These are phyloP conservation scores for Leishmania lainsoni DNA, from an alignment of 208 protist genomes.

Conservation along the genomic window DNA sequence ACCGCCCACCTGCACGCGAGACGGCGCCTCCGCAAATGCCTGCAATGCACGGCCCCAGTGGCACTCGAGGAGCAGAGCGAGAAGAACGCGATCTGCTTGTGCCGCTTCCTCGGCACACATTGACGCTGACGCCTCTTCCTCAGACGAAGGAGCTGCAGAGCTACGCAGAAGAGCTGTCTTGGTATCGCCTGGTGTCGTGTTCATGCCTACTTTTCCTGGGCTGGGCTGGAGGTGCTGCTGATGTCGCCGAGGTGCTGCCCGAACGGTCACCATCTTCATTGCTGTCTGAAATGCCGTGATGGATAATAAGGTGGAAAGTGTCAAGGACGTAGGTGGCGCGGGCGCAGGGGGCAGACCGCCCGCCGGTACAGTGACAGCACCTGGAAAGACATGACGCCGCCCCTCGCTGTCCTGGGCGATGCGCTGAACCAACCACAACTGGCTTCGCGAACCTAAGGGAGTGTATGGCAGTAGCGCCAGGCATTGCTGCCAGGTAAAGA, in stretches of 20 bases:
- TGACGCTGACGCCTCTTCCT: neutral
- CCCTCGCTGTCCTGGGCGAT: constrained; percentile 46
- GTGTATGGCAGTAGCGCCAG: constrained; percentile 64
- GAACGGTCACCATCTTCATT: constrained; percentile 8
- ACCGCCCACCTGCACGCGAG: constrained; percentile 45
- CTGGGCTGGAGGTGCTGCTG: constrained; percentile 7
- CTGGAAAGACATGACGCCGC: constrained; percentile 20
- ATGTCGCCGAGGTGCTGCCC: constrained; percentile 2
- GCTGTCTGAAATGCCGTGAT: constrained; percentile 18
- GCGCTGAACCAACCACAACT: constrained; percentile 63
- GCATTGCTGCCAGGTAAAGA: constrained; percentile 55
- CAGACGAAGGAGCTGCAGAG: neutral
- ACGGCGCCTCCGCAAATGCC: constrained; percentile 29
- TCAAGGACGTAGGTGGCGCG: neutral
- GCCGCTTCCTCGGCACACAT: neutral
- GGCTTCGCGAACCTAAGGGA: constrained; percentile 48
- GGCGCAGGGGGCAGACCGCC: neutral
- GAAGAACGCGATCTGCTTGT: constrained; percentile 33
- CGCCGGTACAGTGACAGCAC: neutral
- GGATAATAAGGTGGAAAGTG: constrained; percentile 16
- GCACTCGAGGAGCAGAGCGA: constrained; percentile 54
- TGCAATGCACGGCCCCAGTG: constrained; percentile 53
- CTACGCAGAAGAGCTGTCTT: neutral
- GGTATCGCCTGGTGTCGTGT: neutral
- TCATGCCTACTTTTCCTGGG: neutral